Evolutionary conservation across 2,329 filamentous ascomycete species (phyloP).

Genomic region (Didymella glomerata): DNA sequence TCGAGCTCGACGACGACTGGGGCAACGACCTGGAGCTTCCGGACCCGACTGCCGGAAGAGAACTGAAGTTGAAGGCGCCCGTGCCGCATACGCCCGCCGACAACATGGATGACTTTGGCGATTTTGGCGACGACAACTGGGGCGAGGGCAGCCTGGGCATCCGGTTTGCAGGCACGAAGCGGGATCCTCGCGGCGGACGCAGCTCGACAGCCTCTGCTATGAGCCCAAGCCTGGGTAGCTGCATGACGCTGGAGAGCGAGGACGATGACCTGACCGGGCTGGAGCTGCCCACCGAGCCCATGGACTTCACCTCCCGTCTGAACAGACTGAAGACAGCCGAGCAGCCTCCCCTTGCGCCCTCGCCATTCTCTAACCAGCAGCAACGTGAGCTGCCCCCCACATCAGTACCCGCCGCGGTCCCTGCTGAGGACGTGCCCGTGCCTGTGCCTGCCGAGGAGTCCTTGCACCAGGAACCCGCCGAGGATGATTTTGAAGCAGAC

Average conservation of each 20-base stretch:
- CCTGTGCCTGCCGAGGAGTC: slow-evolving; percentile 17
- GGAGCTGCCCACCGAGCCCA: slow-evolving; percentile 79
- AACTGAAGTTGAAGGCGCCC: slow-evolving; percentile 53
- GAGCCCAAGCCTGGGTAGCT: slow-evolving; percentile 92
- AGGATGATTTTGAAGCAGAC: slow-evolving; percentile 23
- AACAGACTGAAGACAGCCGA: slow-evolving; percentile 70
- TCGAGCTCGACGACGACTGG: slow-evolving; percentile 61
- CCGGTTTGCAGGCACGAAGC: slow-evolving; percentile 83
- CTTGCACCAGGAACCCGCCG: slow-evolving; percentile 16
- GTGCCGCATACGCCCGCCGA: slow-evolving; percentile 57
- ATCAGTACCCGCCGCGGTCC: slow-evolving; percentile 38
- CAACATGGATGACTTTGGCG: slow-evolving; percentile 69
- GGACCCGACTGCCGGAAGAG: slow-evolving; percentile 41
- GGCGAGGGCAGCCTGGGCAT: slow-evolving; percentile 93
- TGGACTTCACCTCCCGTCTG: slow-evolving; percentile 83
- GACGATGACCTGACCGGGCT: slow-evolving; percentile 93
- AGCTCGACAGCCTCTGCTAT: slow-evolving; percentile 89
- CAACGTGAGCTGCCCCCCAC: slow-evolving; percentile 39
- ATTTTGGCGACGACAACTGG: slow-evolving; percentile 80
- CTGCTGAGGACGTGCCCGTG: slow-evolving; percentile 25
- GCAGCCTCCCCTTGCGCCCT: slow-evolving; percentile 31
- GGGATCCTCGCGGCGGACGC: slow-evolving; percentile 75
- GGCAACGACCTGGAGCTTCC: slow-evolving; percentile 60
- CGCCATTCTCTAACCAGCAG: slow-evolving; percentile 29
- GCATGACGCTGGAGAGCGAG: slow-evolving; percentile 89